A percentile compares a stretch with the other conserved stretches of the same genome.
Evolutionary conservation across 2,329 filamentous ascomycete species (phyloP).

Genomic region (Emergomyces africanus): DNA sequence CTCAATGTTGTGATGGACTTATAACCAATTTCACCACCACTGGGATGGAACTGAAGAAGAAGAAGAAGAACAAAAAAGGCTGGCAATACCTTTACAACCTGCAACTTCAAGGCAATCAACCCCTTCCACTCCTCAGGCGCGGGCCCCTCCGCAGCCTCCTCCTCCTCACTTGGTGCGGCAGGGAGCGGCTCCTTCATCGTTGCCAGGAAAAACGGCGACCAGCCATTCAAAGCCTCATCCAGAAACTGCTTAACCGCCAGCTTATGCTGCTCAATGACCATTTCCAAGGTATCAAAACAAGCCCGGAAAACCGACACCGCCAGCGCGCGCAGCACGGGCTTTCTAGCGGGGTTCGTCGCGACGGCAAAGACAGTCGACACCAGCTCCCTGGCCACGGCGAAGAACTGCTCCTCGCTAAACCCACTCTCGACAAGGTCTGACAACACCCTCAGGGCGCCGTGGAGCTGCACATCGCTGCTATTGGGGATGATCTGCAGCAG

Average conservation of each 20-base stretch:
- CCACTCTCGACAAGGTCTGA: conserved; percentile 85
- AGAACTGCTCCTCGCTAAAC: conserved; percentile 90
- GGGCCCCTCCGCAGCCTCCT: conserved; percentile 43
- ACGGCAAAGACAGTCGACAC: conserved; percentile 74
- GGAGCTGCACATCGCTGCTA: conserved; percentile 66
- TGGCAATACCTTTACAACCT: conserved; percentile 61
- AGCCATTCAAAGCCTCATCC: conserved; percentile 67
- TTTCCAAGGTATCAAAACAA: conserved; percentile 91
- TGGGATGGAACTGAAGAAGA: too few relatives aligned
- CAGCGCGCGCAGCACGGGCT: conserved; percentile 64
- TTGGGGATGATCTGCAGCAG: conserved; percentile 65
- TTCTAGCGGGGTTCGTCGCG: conserved; percentile 61
- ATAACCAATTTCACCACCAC: too few relatives aligned
- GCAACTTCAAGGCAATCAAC: conserved; percentile 73
- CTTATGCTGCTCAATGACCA: conserved; percentile 89
- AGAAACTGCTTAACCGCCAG: conserved; percentile 78
- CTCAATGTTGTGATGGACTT: too few relatives aligned
- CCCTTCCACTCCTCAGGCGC: conserved; percentile 62
- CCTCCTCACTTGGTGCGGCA: conserved; percentile 40
- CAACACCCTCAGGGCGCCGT: conserved; percentile 80
- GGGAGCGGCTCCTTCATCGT: conserved; percentile 66
- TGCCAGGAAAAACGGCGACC: conserved; percentile 80
- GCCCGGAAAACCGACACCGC: conserved; percentile 81
- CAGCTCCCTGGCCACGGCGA: conserved; percentile 73
- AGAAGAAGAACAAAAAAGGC: background rate